Percentiles rank a stretch among this genome's conserved stretches.
These are phyloP conservation scores for Talaromyces sp. DNA, from an alignment of 2,329 filamentous ascomycete genomes.

Conservation along the genomic window DNA sequence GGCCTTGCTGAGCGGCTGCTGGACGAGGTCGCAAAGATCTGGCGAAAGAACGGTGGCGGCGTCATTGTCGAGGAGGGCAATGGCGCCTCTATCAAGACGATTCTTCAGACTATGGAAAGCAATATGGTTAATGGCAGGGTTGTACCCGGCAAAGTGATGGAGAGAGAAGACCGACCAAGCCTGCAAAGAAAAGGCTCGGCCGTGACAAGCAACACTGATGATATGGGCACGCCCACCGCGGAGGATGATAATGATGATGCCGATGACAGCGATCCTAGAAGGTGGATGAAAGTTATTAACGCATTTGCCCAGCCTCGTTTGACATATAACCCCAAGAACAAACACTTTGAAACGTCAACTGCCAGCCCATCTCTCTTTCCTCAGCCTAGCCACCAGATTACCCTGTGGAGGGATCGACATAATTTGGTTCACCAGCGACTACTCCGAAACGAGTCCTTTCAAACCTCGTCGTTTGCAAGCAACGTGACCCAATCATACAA, in stretches of 20 bases:
- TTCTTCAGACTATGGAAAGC: constrained; percentile 77
- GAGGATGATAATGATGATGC: constrained; percentile 53
- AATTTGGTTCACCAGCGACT: constrained; percentile 89
- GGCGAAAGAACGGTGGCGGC: constrained; percentile 85
- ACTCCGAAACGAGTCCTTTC: constrained; percentile 88
- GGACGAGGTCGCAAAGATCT: constrained; percentile 83
- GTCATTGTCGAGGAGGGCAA: constrained; percentile 85
- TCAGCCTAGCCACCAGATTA: constrained; percentile 72
- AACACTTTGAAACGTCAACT: constrained; percentile 76
- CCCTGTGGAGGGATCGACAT: constrained; percentile 83
- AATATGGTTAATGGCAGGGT: constrained; percentile 78
- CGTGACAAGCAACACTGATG: constrained; percentile 18
- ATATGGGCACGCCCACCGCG: constrained; percentile 5
- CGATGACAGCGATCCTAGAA: constrained; percentile 64
- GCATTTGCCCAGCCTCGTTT: constrained; percentile 76
- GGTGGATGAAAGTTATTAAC: constrained; percentile 77
- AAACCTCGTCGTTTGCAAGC: constrained; percentile 70
- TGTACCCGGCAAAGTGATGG: constrained; percentile 44
- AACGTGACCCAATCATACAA: constrained; percentile 63
- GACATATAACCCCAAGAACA: constrained; percentile 57
- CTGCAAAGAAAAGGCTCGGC: constrained; percentile 46
- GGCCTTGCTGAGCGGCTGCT: constrained; percentile 87
- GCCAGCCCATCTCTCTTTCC: constrained; percentile 69
- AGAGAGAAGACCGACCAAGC: constrained; percentile 18
- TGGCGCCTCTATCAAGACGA: constrained; percentile 64